phyloP scores from a whole-genome alignment of 768 basidiomycete genomes.

The Boletus edulis region DNA sequence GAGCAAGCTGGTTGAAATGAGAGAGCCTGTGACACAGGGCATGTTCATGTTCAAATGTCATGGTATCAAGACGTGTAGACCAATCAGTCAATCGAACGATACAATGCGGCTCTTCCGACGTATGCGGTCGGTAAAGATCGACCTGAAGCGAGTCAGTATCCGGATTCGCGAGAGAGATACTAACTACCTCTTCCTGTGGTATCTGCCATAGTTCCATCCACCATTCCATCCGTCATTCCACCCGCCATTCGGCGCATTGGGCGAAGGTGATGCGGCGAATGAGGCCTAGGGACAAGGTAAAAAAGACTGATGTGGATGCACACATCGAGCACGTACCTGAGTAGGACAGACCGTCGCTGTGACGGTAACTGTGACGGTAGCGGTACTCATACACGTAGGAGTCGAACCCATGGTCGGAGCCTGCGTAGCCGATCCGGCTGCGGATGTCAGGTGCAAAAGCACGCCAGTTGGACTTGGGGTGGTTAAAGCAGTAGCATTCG shows the following conservation, averaged over 20 bases:
- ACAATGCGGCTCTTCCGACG: conserved; percentile 5
- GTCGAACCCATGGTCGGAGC: background rate
- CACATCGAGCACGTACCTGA: conserved; percentile 6
- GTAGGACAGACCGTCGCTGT: conserved; percentile 13
- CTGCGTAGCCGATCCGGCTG: background rate
- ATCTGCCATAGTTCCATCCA: background rate
- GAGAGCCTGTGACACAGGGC: background rate
- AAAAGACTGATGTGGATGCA: background rate
- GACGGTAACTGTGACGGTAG: conserved; percentile 16
- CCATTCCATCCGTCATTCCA: background rate
- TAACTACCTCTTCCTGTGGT: conserved; percentile 4
- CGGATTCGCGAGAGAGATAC: background rate
- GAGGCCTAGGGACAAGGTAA: background rate
- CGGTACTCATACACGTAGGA: background rate
- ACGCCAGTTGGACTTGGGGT: background rate
- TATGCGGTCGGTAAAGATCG: background rate
- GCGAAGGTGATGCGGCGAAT: background rate
- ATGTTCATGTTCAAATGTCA: background rate
- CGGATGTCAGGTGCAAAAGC: background rate
- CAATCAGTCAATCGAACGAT: conserved; percentile 3
- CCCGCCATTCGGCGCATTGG: background rate
- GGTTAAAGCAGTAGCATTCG: background rate
- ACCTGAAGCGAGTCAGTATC: conserved; percentile 3
- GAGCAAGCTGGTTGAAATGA: background rate
- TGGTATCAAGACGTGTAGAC: background rate